These are phyloP conservation scores for Cladosporium sp. DNA, from an alignment of 2,329 filamentous ascomycete genomes.

Conservation along the genomic window DNA sequence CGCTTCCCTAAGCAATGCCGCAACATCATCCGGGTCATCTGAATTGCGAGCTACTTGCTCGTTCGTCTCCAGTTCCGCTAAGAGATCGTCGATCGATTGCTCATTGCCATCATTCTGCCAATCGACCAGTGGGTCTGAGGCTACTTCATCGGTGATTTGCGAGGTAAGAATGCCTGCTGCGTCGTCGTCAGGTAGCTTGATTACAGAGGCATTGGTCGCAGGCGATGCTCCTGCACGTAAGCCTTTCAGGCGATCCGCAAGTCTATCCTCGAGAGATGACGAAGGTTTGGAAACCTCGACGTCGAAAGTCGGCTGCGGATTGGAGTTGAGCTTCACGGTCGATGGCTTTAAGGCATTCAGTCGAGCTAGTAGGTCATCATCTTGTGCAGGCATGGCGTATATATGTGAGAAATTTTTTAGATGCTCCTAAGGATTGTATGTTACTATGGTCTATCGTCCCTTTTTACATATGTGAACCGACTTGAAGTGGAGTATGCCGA, in stretches of 20 bases:
- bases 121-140: constrained; percentile 21
- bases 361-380: constrained; percentile 44
- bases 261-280: constrained; percentile 24
- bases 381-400: constrained; percentile 24
- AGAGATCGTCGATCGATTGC: constrained; percentile 43
- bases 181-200: not conserved
- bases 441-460: no score
- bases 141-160: constrained; percentile 20
- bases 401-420: no score
- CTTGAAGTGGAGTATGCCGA: not conserved
- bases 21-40: constrained; percentile 39
- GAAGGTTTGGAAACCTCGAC: constrained; percentile 19
- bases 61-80: constrained; percentile 38
- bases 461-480: no score
- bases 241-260: constrained; percentile 31
- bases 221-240: constrained; percentile 20
- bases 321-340: constrained; percentile 32
- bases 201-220: not conserved
- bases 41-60: constrained; percentile 39
- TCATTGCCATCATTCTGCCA: constrained; percentile 39
- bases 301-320: constrained; percentile 21
- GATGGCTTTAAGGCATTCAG: constrained; percentile 47
- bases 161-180: constrained; percentile 16
- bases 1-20: constrained; percentile 39
- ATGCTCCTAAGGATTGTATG: no score